phyloP scores from a whole-genome alignment of 345 rosid genomes.

The Salix udensis region DNA sequence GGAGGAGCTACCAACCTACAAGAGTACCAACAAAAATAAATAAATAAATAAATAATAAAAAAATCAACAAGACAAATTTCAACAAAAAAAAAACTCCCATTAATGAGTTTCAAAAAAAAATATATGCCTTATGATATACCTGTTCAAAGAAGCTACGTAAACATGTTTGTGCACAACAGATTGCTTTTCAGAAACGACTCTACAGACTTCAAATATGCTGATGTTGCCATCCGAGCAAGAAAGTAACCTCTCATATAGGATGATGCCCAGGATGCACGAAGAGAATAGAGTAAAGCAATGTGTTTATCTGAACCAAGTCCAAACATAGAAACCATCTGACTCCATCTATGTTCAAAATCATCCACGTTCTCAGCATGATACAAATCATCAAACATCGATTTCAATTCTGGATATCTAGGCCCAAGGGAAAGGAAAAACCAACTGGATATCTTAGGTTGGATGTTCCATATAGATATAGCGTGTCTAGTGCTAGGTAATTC shows the following conservation, averaged over 20 bases:
- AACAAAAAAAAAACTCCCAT: not conserved
- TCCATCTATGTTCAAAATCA: constrained; percentile 84
- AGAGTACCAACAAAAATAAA: constrained; percentile 15
- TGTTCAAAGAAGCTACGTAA: constrained; percentile 74
- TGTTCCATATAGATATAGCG: constrained; percentile 58
- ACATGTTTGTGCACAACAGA: constrained; percentile 54
- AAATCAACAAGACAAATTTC: not conserved
- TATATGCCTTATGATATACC: constrained; percentile 36
- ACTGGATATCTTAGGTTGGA: constrained; percentile 72
- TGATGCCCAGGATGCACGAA: constrained; percentile 61
- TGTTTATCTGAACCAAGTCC: constrained; percentile 81
- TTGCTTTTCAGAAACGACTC: constrained; percentile 56
- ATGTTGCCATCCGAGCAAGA: constrained; percentile 61
- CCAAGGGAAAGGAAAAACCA: constrained; percentile 80
- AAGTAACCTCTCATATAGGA: constrained; percentile 58
- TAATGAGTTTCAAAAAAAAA: no score
- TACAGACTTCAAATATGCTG: constrained; percentile 54
- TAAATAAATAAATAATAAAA: no score
- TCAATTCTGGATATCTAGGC: constrained; percentile 64
- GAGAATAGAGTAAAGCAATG: constrained; percentile 60
- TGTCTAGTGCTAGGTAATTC: constrained; percentile 78
- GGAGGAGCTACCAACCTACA: constrained; percentile 61
- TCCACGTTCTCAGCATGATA: constrained; percentile 54
- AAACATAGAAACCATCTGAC: constrained; percentile 58
- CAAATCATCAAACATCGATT: constrained; percentile 61